Base-by-base conservation (phyloP, 306 rosid species). In the Inga laurina region DNA sequence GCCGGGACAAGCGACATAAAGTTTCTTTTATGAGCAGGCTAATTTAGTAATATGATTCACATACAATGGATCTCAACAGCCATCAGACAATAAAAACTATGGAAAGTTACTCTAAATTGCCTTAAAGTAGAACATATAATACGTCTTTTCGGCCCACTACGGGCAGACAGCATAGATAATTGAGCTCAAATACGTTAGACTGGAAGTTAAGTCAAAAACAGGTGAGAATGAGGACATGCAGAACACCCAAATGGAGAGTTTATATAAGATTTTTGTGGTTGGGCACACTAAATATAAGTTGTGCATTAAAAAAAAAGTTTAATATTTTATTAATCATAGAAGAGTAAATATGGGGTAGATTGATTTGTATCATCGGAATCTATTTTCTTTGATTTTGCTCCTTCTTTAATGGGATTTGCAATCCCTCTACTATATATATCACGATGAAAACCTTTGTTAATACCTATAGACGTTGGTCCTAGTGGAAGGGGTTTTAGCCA, bases 1-100 rank as follows among this genome's bases (percentile, higher is more conserved):
- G 92, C 74, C 56, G 78, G 77, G 90, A 79, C 85, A 84, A 88
- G 88, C 87, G 91, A 83, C 89, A 88, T 82, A 94, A 94, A 91
- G 91, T 79, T 68, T 80, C 89, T 81, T 15, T 88, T 72, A 45
- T 80, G 79, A 69, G 84, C 80, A 57, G 73, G 65, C 61, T 54
- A 89, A 65, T 57, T 82, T 39, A 77, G 81, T 83, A 86, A 78
- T 75, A 82, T 70, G 82, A 19, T 30, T 65, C 81, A 73, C 59
- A 88, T 86, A 83, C 90, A 90, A 65, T 82, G 91, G 82, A 89
- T 86, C 80, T 75, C 75, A 66, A 87, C 54, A 71, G 44, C 22
- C 27, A 9, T 68, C 51, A 68, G 65, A 75, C 79, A 83, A 86
- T 22, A 70, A 74, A 82, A 83, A 41, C 30, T 54, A 62, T 56